These are phyloP conservation scores for Colletotrichum liaoningense DNA, from an alignment of 2,329 filamentous ascomycete species.

Conservation along the genomic window DNA sequence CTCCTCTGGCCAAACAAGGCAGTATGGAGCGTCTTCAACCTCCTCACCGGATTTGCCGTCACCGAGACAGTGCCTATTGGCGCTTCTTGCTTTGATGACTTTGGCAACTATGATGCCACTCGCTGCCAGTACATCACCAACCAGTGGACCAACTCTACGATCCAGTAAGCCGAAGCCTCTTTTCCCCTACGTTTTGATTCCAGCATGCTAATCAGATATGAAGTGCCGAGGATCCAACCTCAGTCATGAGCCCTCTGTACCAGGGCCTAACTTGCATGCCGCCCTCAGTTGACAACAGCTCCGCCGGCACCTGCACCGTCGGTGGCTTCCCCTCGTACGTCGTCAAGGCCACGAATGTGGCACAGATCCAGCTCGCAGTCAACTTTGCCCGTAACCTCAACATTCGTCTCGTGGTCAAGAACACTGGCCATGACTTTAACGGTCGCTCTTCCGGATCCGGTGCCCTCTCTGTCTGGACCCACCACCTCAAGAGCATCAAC, in stretches of 20 bases:
- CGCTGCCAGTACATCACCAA: conserved; percentile 41
- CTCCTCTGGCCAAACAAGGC: conserved; percentile 40
- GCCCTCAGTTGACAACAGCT: conserved; percentile 36
- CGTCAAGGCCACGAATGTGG: conserved; percentile 53
- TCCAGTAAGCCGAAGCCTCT: conserved; percentile 35
- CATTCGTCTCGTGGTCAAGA: conserved; percentile 61
- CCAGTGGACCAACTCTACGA: conserved; percentile 43
- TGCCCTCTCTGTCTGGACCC: conserved; percentile 50
- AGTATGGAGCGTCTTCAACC: conserved; percentile 46
- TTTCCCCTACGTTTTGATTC: too few species aligned
- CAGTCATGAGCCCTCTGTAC: conserved; percentile 53
- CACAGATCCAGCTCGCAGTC: conserved; percentile 57
- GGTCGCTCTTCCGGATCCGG: conserved; percentile 49
- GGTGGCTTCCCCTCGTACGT: conserved; percentile 56
- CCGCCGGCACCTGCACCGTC: conserved; percentile 45
- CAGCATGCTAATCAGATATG: not conserved
- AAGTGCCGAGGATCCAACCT: conserved; percentile 51
- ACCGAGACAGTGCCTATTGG: conserved; percentile 47
- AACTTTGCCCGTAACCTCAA: conserved; percentile 59
- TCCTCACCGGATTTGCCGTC: conserved; percentile 45
- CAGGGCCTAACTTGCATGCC: conserved; percentile 51
- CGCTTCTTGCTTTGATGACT: conserved; percentile 44
- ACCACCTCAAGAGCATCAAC: conserved; percentile 51
- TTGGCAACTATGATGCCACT: conserved; percentile 40
- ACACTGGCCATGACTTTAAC: conserved; percentile 50